Evolutionary conservation across 148 eudicot species (phyloP), one percentile per base, ranked within the genome.

Genomic region (Nepenthes gracilis): DNA sequence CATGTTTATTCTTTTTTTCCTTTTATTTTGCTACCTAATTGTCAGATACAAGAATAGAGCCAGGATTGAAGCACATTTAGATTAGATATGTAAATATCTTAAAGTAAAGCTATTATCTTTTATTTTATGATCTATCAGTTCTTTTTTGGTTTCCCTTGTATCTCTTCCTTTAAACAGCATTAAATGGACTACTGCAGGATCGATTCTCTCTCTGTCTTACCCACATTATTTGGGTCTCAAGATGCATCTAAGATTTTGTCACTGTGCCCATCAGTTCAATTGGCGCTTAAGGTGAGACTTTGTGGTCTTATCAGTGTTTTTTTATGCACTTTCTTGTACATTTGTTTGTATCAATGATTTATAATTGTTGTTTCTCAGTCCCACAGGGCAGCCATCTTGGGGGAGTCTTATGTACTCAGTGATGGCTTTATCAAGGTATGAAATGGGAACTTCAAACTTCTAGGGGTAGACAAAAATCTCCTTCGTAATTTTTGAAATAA

Each of bases 361-460:
- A 36, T 37, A 36, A 50, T 62, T 76, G 59, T 68, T 77, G 63
- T 59, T 57, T 72, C 72, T 67, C 92, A 93, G 99, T 79, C 85
- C 57, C 79, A 74, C 62, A 78, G 70, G 77, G 96, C 85, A 57
- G 75, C 80, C 55, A 54, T 93, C 63, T 59, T 93, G 72, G 95
- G 95, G 57, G 96, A 93, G n/a, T 84, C 99, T 12, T 84, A 70
- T 74, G 66, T 93, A 49, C 82, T 88, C 49, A 86, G 96, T 70
- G 75, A 80, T 63, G 82, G 89, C 47, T 84, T 93, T 72, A 69
- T 88, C 70, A 86, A 93, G 99, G 99, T 93, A 84, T 57, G 75
- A 13, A 47, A 23, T 23, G 23, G 23, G 36, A 54, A 12, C 35
- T 57, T 37, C n/a, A 14, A 33, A 47, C 63, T 15, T 3, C 60